Base-by-base conservation (phyloP, 805 yeast genomes). In the Zygosaccharomyces bisporus region DNA sequence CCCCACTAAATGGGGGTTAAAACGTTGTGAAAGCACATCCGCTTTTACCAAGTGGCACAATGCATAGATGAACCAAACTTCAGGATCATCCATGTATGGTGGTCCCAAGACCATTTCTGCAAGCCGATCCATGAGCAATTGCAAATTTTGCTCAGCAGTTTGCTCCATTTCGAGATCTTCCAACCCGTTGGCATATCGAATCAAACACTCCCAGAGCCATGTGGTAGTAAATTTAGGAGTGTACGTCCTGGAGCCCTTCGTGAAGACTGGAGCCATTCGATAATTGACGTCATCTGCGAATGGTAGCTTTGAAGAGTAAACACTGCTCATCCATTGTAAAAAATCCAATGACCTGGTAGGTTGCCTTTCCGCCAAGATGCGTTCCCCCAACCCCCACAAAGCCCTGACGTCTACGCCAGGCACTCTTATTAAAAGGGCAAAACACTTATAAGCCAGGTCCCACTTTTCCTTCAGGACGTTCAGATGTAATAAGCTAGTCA, bases 351-450 rank as follows among this genome's bases (percentile, higher is more conserved):
- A 41, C 20, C 44, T 51, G 10, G 39, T 32, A 12, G 51, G 43
- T 10, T 49, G 43, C 9, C 46, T 33, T 4, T 56, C 50, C 24
- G 56, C 54, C 17, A 83, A 55, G 4, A 83, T 76, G 47, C 78
- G 81, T 4, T 79, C 60, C 0, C 85, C 89, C 0, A 81, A 29
- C 0, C 83, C 76, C 90, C 90, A 84, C 8, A 82, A 56, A 3
- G 74, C 63, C 43, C 79, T 66, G 4, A 81, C 57, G 56, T 83
- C 86, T 8, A 77, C 69, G 1, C 60, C 59, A 1, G 75, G 75
- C 1, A 75, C 52, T 41, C 83, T 59, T 2, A 80, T 57, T 17
- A 84, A 57, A 1, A 77, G 42, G 7, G 77, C 59, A 51, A 79
- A 79, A 6, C 78, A 63, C 43, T 70, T 70, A 53, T 77, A 79